Evolutionary conservation across 169 alveolate species (phyloP).

Genomic region (Cryptosporidium andersoni): DNA sequence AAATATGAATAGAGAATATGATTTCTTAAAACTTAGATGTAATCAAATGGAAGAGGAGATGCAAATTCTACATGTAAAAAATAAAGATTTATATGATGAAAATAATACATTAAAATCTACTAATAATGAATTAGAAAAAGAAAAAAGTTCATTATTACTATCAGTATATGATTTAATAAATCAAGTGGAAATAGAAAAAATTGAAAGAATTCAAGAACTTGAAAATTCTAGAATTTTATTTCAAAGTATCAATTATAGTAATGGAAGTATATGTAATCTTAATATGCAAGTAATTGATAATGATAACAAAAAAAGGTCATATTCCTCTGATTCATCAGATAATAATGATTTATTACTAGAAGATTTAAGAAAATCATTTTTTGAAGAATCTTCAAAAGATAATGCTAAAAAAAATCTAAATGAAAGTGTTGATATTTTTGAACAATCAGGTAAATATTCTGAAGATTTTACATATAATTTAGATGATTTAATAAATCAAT

Average conservation of each 20-base stretch:
- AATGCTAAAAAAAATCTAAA: background rate
- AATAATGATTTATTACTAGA: constrained; percentile 34
- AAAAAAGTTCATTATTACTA: constrained; percentile 29
- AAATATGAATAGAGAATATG: constrained; percentile 34
- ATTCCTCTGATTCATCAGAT: background rate
- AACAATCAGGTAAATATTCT: too few species aligned
- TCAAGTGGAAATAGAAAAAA: constrained; percentile 64
- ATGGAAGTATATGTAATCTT: background rate
- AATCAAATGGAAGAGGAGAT: constrained; percentile 14
- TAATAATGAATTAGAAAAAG: constrained; percentile 32
- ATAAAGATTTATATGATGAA: constrained; percentile 15
- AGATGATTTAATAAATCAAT: background rate
- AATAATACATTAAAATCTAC: constrained; percentile 15
- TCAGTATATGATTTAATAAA: constrained; percentile 68
- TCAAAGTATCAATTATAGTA: constrained; percentile 48
- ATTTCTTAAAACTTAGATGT: constrained; percentile 18
- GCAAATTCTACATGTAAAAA: constrained; percentile 8
- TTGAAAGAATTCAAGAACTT: constrained; percentile 65
- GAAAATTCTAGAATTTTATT: constrained; percentile 61
- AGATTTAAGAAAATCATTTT: constrained; percentile 37
- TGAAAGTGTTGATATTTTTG: background rate
- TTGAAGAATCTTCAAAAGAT: background rate
- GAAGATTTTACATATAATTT: too few species aligned
- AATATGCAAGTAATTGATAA: background rate
- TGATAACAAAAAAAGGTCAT: background rate